Conservation (phyloP, 2,329 filamentous ascomycete species). For the Cladophialophora exuberans region DNA sequence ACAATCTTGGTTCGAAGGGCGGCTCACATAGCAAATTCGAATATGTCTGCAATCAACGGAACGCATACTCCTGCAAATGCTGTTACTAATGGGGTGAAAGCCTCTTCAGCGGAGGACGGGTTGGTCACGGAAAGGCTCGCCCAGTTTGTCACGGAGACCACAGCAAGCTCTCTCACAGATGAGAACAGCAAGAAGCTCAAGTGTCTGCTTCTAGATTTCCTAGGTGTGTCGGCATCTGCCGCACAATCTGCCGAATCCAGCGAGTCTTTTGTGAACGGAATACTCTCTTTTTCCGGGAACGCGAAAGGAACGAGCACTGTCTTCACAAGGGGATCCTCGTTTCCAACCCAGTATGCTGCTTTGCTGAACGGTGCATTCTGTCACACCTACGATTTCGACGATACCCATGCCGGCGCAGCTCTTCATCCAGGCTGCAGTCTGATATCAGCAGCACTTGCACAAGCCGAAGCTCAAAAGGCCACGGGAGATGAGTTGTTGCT, state of each 20-base stretch:
- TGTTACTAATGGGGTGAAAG: too few relatives aligned
- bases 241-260: background rate
- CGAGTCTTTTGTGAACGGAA: background rate
- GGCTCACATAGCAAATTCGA: too few relatives aligned
- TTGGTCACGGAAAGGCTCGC: too few relatives aligned
- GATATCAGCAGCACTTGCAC: conserved; percentile 34
- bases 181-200: too few relatives aligned
- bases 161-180: too few relatives aligned
- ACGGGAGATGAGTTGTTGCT: background rate
- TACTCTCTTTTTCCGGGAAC: background rate
- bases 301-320: background rate
- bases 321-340: background rate
- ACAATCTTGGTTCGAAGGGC: too few relatives aligned
- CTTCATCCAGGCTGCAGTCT: conserved; percentile 46
- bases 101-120: too few relatives aligned
- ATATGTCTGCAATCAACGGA: too few relatives aligned
- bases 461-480: conserved; percentile 25
- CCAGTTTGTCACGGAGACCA: too few relatives aligned
- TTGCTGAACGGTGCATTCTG: conserved; percentile 47
- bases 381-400: conserved; percentile 50
- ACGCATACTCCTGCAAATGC: too few relatives aligned
- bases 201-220: conserved; percentile 20
- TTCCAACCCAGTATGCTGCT: conserved; percentile 41
- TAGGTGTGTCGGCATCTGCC: conserved; percentile 20
- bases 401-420: conserved; percentile 46